Percentiles rank a stretch among this genome's conserved stretches.
These are phyloP conservation scores for Russula compacta DNA, from an alignment of 768 basidiomycete genomes.

Conservation along the genomic window DNA sequence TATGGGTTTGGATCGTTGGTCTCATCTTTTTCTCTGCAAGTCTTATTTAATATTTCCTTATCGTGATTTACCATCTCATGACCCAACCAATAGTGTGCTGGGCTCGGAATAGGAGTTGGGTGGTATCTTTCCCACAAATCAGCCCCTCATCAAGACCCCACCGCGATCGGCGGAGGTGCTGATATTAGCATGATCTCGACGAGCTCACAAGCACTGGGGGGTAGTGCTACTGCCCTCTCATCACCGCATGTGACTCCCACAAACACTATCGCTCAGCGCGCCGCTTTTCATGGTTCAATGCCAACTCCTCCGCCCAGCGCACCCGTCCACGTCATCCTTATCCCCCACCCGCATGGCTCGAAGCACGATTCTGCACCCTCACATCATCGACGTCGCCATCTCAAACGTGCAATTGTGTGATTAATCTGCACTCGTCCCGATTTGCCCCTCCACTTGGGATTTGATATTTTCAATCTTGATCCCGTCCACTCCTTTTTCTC, in stretches of 20 bases:
- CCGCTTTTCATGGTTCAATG: slow-evolving; percentile 20
- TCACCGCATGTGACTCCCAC: slow-evolving; percentile 50
- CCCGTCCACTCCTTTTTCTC: slow-evolving; percentile 27
- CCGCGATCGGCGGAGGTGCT: slow-evolving; percentile 55
- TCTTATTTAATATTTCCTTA: slow-evolving; percentile 5
- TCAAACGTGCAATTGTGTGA: slow-evolving; percentile 12
- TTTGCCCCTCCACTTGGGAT: slow-evolving; percentile 10
- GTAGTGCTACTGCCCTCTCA: no score
- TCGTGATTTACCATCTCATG: background rate
- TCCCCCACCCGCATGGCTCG: background rate
- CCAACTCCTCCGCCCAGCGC: slow-evolving; percentile 10
- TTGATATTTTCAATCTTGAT: slow-evolving; percentile 21
- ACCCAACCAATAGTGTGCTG: slow-evolving; percentile 33
- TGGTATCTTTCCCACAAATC: slow-evolving; percentile 48
- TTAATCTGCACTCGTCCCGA: background rate
- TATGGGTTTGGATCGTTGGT: slow-evolving; percentile 67
- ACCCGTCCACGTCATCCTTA: slow-evolving; percentile 13
- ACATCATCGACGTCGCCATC: background rate
- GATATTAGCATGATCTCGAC: slow-evolving; percentile 27
- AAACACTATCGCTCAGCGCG: slow-evolving; percentile 42
- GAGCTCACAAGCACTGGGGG: slow-evolving; percentile 11
- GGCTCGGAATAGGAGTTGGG: slow-evolving; percentile 49
- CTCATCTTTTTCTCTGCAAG: slow-evolving; percentile 47
- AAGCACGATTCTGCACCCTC: background rate
- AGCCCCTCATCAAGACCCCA: slow-evolving; percentile 43